These are phyloP conservation scores for Naganishia sp. DNA, from an alignment of 1,284 basidiomycete genomes.

Conservation along the genomic window DNA sequence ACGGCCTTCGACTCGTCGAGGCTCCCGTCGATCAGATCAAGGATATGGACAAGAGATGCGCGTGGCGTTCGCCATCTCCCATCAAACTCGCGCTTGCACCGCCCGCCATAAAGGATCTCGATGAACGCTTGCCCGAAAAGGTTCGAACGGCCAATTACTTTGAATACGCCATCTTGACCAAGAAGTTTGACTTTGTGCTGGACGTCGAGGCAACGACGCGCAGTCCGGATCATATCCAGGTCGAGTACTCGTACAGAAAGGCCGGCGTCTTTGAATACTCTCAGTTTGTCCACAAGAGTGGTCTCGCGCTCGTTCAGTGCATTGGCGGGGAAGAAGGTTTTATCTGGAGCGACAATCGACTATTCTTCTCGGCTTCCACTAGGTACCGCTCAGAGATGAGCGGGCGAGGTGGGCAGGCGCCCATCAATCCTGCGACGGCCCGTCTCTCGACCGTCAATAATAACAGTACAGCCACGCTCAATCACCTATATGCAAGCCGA, in stretches of 20 bases:
- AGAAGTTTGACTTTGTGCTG: conserved; percentile 74
- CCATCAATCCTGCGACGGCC: conserved; percentile 9
- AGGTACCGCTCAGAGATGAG: conserved; percentile 26
- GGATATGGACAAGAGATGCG: conserved; percentile 76
- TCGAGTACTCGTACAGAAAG: conserved; percentile 85
- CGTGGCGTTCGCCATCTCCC: conserved; percentile 85
- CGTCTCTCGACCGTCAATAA: conserved; percentile 15
- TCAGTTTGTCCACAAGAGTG: conserved; percentile 85
- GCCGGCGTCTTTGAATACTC: conserved; percentile 69
- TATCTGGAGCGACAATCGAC: conserved; percentile 80
- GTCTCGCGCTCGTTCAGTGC: conserved; percentile 82
- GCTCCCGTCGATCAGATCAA: conserved; percentile 82
- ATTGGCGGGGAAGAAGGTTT: conserved; percentile 76
- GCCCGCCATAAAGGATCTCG: conserved; percentile 68
- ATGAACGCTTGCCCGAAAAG: conserved; percentile 62
- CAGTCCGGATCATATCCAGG: conserved; percentile 76
- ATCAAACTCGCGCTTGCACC: conserved; percentile 71
- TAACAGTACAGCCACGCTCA: conserved; percentile 20
- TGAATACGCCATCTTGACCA: conserved; percentile 73
- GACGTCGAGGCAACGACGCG: conserved; percentile 78
- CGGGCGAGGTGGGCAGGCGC: conserved; percentile 5
- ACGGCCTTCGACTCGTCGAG: conserved; percentile 89
- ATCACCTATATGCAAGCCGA: conserved; percentile 7
- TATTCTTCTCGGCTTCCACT: conserved; percentile 55
- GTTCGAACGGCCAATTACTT: conserved; percentile 67